Evolutionary conservation across 1,139 yeast species (phyloP).

Genomic region (Kazachstania sp.): DNA sequence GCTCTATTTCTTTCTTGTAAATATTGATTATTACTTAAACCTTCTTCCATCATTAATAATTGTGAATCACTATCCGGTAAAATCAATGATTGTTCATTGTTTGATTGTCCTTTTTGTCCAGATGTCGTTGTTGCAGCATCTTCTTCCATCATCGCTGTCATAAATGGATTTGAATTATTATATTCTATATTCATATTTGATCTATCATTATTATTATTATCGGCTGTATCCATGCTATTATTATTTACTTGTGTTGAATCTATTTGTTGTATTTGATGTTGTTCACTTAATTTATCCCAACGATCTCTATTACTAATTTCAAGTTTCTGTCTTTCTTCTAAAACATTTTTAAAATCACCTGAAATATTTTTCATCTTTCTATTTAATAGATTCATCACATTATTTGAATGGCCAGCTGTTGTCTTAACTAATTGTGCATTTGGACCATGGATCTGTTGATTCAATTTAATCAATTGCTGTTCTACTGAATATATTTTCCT

Average conservation of each 20-base stretch:
- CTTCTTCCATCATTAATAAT: slow-evolving; percentile 66
- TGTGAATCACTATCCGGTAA: slow-evolving; percentile 69
- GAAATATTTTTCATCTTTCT: slow-evolving; percentile 87
- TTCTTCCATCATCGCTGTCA: slow-evolving; percentile 28
- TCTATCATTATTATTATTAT: neutral
- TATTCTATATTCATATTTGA: slow-evolving; percentile 10
- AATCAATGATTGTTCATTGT: slow-evolving; percentile 37
- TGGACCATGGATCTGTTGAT: slow-evolving; percentile 8
- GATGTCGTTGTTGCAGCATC: slow-evolving; percentile 28
- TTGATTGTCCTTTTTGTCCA: slow-evolving; percentile 15
- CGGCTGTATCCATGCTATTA: slow-evolving; percentile 12
- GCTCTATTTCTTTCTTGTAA: slow-evolving; percentile 80
- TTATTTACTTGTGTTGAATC: neutral
- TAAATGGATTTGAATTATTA: slow-evolving; percentile 32
- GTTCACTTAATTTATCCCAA: slow-evolving; percentile 57
- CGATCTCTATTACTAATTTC: slow-evolving; percentile 76
- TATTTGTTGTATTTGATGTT: neutral
- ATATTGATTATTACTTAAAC: slow-evolving; percentile 44
- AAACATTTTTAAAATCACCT: slow-evolving; percentile 81
- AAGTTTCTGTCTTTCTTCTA: slow-evolving; percentile 77
- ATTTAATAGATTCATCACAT: slow-evolving; percentile 77
- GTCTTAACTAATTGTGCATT: neutral
- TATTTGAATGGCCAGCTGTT: slow-evolving; percentile 49
- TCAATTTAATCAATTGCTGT: slow-evolving; percentile 45
- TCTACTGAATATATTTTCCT: slow-evolving; percentile 87